These are phyloP conservation scores for Alloascoidea africana DNA, from an alignment of 805 yeast genomes.

Conservation along the genomic window DNA sequence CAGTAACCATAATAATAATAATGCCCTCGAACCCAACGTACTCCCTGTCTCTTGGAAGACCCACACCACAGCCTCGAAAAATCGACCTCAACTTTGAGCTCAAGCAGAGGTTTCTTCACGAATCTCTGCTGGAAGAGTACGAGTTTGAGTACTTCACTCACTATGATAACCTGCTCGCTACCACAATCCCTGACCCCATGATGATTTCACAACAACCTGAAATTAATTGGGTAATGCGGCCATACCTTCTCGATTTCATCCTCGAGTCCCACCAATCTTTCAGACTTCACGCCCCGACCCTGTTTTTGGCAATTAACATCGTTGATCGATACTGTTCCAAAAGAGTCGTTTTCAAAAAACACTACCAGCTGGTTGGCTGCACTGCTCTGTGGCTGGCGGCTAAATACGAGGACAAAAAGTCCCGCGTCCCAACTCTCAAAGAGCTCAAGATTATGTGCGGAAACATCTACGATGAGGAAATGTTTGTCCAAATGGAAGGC, in stretches of 20 bases:
- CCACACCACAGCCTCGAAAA: background rate
- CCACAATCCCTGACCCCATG: slow-evolving; percentile 30
- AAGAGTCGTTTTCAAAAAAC: slow-evolving; percentile 71
- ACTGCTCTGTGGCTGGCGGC: slow-evolving; percentile 91
- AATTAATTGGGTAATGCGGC: slow-evolving; percentile 56
- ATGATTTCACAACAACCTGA: slow-evolving; percentile 84
- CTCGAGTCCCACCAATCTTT: slow-evolving; percentile 46
- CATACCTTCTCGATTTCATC: slow-evolving; percentile 63
- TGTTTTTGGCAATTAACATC: slow-evolving; percentile 53
- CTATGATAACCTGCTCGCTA: background rate
- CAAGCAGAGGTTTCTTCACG: background rate
- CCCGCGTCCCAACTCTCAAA: slow-evolving; percentile 55
- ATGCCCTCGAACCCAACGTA: no score
- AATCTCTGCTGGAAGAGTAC: background rate
- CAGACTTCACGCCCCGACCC: slow-evolving; percentile 52
- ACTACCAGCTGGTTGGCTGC: slow-evolving; percentile 80
- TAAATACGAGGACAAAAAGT: slow-evolving; percentile 64
- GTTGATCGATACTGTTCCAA: slow-evolving; percentile 88
- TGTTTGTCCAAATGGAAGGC: slow-evolving; percentile 64
- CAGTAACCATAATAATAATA: no score
- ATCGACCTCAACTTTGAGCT: slow-evolving; percentile 1
- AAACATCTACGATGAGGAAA: slow-evolving; percentile 38
- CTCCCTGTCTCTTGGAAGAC: no score
- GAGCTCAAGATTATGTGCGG: slow-evolving; percentile 67
- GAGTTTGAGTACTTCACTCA: background rate